Percentiles rank a stretch among this genome's conserved stretches.
These are phyloP conservation scores for Cajanus cajan DNA, from an alignment of 306 rosid species.

Conservation along the genomic window DNA sequence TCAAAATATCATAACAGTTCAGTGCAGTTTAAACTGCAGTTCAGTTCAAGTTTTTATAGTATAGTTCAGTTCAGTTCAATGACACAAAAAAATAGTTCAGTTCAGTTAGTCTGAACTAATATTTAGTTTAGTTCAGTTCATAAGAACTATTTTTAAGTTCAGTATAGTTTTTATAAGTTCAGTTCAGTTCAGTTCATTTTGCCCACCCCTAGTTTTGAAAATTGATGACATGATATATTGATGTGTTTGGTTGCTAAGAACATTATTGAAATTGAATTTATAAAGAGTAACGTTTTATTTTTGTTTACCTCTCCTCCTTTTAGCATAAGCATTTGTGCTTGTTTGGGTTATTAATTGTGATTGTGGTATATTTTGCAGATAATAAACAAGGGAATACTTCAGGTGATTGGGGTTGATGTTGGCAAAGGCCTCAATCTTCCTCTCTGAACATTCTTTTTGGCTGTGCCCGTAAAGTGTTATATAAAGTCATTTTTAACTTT, in stretches of 20 bases:
- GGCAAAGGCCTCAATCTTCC: slow-evolving; percentile 96
- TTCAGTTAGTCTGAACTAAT: no score
- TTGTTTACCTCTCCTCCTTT: background rate
- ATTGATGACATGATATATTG: background rate
- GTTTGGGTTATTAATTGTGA: background rate
- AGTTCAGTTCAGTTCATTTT: no score
- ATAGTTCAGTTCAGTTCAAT: no score
- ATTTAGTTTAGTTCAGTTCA: no score
- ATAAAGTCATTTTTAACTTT: background rate
- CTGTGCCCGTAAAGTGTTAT: background rate
- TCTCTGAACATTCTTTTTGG: slow-evolving; percentile 41
- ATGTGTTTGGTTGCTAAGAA: background rate
- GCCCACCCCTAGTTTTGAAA: no score
- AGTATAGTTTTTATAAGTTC: no score
- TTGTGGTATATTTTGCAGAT: slow-evolving; percentile 53
- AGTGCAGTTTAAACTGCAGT: no score
- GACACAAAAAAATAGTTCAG: no score
- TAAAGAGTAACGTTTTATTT: background rate
- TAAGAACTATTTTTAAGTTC: no score
- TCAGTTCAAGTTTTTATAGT: no score
- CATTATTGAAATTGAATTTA: background rate
- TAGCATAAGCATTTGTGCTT: background rate
- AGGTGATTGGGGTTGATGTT: slow-evolving; percentile 81
- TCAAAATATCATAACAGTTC: no score
- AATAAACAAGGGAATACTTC: slow-evolving; percentile 78